Conservation (phyloP, 2,329 filamentous ascomycete genomes). For the Aspergillus novofumigatus region DNA sequence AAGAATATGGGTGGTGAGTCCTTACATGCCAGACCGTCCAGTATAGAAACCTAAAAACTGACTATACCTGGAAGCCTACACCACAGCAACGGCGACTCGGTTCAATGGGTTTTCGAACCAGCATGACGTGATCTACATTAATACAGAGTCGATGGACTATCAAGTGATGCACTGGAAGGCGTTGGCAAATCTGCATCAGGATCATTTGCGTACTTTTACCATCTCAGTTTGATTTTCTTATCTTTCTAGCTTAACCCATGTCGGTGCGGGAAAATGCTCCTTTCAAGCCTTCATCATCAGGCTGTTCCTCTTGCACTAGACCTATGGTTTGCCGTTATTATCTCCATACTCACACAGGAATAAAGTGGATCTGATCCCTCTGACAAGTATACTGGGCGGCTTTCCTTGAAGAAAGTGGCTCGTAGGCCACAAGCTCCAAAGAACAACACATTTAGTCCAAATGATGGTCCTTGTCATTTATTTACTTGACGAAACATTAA, state of each 20-base stretch:
- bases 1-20: conserved; percentile 25
- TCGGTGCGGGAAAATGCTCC: background rate
- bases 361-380: background rate
- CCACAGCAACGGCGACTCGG: conserved; percentile 14
- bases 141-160: conserved; percentile 19
- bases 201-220: background rate
- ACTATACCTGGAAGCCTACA: conserved; percentile 14
- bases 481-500: background rate
- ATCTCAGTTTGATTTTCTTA: background rate
- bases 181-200: background rate
- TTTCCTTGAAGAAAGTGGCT: background rate
- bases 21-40: background rate
- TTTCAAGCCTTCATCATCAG: background rate
- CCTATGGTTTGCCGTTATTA: background rate
- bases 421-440: background rate
- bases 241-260: background rate
- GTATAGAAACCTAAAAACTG: background rate
- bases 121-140: conserved; percentile 17
- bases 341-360: background rate
- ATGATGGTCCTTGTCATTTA: background rate
- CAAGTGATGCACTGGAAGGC: background rate
- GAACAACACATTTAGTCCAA: background rate
- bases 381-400: background rate
- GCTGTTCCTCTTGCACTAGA: background rate
- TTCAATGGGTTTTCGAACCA: conserved; percentile 22